Evolutionary conservation across 129 eudicot species (phyloP).

Genomic region (Chrysanthemum lavandulifolium): DNA sequence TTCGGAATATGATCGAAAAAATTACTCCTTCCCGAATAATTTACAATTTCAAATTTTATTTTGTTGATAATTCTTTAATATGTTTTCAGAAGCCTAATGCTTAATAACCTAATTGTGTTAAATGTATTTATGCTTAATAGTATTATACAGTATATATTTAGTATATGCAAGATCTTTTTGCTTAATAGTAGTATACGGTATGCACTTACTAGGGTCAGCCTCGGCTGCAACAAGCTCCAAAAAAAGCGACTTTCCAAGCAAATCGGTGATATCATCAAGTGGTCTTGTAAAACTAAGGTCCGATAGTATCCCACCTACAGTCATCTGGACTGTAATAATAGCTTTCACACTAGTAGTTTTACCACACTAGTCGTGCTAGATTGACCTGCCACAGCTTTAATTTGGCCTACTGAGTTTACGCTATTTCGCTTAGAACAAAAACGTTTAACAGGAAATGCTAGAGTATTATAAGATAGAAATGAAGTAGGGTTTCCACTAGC

Average conservation of each 20-base stretch:
- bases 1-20: too few species aligned
- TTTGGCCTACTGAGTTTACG: not conserved
- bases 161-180: too few species aligned
- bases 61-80: too few species aligned
- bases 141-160: too few species aligned
- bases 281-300: conserved; percentile 36
- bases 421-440: not conserved
- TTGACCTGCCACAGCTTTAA: not conserved
- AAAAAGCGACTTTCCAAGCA: conserved; percentile 56
- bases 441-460: conserved; percentile 7
- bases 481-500: conserved; percentile 1
- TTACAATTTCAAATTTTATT: too few species aligned
- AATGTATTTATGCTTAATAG: too few species aligned
- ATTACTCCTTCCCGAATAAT: too few species aligned
- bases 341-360: conserved; percentile 35
- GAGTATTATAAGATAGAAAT: not conserved
- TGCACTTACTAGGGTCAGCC: conserved; percentile 50
- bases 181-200: too few species aligned
- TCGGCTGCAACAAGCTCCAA: conserved; percentile 71
- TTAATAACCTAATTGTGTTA: too few species aligned
- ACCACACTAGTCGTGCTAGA: not conserved
- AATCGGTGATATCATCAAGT: conserved; percentile 47
- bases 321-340: conserved; percentile 42
- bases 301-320: conserved; percentile 45
- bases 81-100: too few species aligned